Evolutionary conservation across 345 rosid species (phyloP), one percentile per base, ranked within the genome.

Genomic region (Bruguiera sexangula): DNA sequence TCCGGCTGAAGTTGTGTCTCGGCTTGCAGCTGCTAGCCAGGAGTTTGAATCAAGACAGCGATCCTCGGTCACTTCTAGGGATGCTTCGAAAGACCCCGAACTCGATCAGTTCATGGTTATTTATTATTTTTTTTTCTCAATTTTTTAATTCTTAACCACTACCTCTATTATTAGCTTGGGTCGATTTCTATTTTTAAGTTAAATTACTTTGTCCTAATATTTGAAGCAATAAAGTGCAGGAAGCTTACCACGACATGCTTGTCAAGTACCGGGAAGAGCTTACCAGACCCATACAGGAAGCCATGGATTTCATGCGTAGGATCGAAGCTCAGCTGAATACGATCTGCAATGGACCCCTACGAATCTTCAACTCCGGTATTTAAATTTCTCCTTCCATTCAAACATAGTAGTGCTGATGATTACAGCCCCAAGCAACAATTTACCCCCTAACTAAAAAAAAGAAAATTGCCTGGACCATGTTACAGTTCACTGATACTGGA

Each of bases 291-390:
- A 80, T 95, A 73, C 94, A 92, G 79, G 99, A 95, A 84, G 97
- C 98, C 69, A 90, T 89, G 93, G 99, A 90, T 75, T 95, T 90
- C 91, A 90, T 95, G 87, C 92, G 94, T 63, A 82, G 93, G 79
- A 89, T 95, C 80, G 98, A 95, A 84, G 80, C 92, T 65, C 98
- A 95, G 78, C 85, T 95, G 48, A 92, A 80, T 79, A 81, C 87
- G 90, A 77, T 90, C 68, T 82, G 87, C 84, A 85, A 77, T 75
- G 87, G 83, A 51, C 88, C 99, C 71, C 74, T 83, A 52, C 91
- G 89, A 69, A 85, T 90, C 86, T 85, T 87, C 80, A 86, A 87
- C 68, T 73, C 90, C 55, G 96, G 97, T 95, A 91, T 61, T 24
- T 24, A 24, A 27, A 21, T 66, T 50, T 26, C 19, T 13, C 59